Evolutionary conservation across 2,329 filamentous ascomycete genomes (phyloP), one percentile per base, ranked within the genome.

Genomic region (Coniochaeta pulveracea): DNA sequence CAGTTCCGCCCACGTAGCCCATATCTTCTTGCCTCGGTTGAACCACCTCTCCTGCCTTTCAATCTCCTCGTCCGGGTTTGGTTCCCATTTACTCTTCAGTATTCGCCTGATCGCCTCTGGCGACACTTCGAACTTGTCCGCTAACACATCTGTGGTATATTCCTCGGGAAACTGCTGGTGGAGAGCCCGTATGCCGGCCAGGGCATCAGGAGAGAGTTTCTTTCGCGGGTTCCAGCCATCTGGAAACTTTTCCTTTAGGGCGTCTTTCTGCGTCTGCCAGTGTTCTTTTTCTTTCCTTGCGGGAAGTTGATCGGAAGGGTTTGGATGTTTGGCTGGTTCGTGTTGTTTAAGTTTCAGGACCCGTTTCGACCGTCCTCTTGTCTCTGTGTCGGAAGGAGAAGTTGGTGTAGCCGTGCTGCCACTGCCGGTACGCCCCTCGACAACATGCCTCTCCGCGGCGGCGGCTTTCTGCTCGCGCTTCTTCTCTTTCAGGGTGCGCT

Each of bases 81-180:
- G 77, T 46, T 58, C 57, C 79, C 84, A 91, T 39, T 84, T 86
- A 52, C 72, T 75, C 60, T 73, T 85, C 40, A 98, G 61, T 34
- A 98, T 93, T 22, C 91, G 73, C 9, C 88, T 76, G 38, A 96
- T 83, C 1, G 78, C 84, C 52, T 98, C 91, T 3, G 83, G 66
- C 1, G 85, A 86, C n/a, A 95, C 66, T 53, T 86, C 68, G 57
- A 96, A 98, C 45, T 85, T 75, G 2, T 76, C 50, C 1, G 89
- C 75, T 10, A 96, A 73, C 21, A 75, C 68, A 11, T 68, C 56
- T 1, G 82, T 93, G 4, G 80, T 82, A 60, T 86, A 95, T 37
- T 70, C 66, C 3, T 80, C 69, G 0, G 89, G 85, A 41, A 85
- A 80, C 45, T 85, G 77, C 17, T 69, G 62, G 54, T 95, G 76